Evolutionary conservation across 2,329 filamentous ascomycete species (phyloP), one percentile per base, ranked within the genome.

Genomic region (Phaeomoniella chlamydospora): DNA sequence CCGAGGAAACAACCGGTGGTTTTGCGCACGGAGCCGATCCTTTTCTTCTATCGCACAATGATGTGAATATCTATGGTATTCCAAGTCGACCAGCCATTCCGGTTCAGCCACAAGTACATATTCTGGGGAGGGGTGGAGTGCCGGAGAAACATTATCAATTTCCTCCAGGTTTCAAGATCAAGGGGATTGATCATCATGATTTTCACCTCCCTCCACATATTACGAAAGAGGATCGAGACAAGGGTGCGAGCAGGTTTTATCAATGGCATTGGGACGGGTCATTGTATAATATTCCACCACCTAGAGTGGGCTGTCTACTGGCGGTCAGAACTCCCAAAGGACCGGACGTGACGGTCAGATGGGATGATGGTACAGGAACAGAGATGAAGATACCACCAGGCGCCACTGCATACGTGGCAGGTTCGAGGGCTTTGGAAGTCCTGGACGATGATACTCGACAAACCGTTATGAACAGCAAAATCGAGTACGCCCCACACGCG

Each of bases 161-260:
- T 31, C 56, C 56, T 1, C 49, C 53, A 1, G 55, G 50, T 2
- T 58, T 59, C 38, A 53, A 58, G 40, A 46, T 59, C 33, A 55
- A 58, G 39, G 56, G 55, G 4, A 53, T 57, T 30, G 49, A 57
- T 36, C 55, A 56, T 37, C 43, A 43, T n/a, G 46, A 54, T 15
- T 58, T 57, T 41, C 56, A 60, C 37, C 44, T 56, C 13, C 54
- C 55, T n/a, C 56, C 56, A 4, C 56, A 59, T 33, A 52, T 57
- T 12, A 43, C 54, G 3, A 43, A 42, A 3, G 50, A 45, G 18
- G 54, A 59, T 17, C 45, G 54, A 2, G 54, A 53, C 32, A 45
- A 46, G 3, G 56, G 55, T 3, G 47, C 50, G 19, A 51, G 48
- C 19, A 43, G 54, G 2, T 58, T 58, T 37, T 56, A 56, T 37